These are phyloP conservation scores for Acanthamoeba culbertsoni DNA, from an alignment of 208 protist genomes.

Conservation along the genomic window DNA sequence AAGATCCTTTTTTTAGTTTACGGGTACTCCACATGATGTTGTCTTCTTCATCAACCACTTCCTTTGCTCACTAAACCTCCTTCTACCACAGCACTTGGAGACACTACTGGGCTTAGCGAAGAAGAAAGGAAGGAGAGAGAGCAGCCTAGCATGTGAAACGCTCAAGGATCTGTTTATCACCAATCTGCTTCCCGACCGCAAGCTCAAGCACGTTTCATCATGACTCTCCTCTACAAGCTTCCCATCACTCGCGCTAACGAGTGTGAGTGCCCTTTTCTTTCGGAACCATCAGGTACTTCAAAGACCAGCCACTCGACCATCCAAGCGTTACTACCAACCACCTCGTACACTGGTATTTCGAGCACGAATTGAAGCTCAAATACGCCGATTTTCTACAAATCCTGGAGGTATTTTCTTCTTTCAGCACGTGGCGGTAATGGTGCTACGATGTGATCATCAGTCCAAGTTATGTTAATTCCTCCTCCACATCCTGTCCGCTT, in stretches of 20 bases:
- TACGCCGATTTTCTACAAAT: conserved; percentile 49
- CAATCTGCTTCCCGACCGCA: conserved; percentile 34
- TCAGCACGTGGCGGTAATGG: too few relatives aligned
- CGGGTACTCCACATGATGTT: neutral
- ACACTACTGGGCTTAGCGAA: conserved; percentile 28
- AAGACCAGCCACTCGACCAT: neutral
- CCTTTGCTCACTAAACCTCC: neutral
- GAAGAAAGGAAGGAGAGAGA: conserved; percentile 62
- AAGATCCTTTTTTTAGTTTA: conserved; percentile 7
- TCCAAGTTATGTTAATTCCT: too few relatives aligned
- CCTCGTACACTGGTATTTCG: conserved; percentile 57
- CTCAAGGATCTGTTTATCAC: conserved; percentile 32
- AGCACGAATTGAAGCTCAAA: conserved; percentile 54
- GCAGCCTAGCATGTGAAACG: conserved; percentile 40
- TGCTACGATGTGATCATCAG: too few relatives aligned
- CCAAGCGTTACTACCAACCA: neutral
- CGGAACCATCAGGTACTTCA: neutral
- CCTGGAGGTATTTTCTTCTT: neutral
- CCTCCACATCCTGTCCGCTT: too few relatives aligned
- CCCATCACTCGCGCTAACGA: neutral
- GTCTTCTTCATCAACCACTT: neutral
- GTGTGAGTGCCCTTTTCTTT: neutral
- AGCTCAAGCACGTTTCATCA: neutral
- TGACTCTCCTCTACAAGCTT: neutral
- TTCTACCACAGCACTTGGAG: neutral